phyloP scores from a whole-genome alignment of 345 rosid species.

The Corchorus capsularis region DNA sequence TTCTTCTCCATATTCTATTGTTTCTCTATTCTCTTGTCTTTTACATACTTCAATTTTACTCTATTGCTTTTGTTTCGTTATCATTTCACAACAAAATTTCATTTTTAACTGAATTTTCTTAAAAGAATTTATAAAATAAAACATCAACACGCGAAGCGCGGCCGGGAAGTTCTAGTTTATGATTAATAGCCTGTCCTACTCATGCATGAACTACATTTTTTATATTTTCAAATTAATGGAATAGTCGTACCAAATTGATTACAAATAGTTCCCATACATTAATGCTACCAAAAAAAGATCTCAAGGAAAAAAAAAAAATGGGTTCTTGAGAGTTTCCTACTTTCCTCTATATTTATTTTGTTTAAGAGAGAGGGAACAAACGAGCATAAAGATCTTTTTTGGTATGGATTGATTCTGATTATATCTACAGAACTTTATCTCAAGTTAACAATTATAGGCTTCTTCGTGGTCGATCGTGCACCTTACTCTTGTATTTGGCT shows the following conservation, averaged over 20 bases:
- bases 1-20: too few species aligned
- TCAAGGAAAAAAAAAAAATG: background rate
- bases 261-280: background rate
- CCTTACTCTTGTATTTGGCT: constrained; percentile 8
- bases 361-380: background rate
- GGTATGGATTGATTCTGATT: background rate
- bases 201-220: background rate
- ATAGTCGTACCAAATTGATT: background rate
- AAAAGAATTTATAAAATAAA: too few species aligned
- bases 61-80: too few species aligned
- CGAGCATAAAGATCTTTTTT: background rate
- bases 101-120: too few species aligned
- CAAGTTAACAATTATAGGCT: background rate
- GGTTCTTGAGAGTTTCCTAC: background rate
- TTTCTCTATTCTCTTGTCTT: too few species aligned
- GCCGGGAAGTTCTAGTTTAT: too few species aligned
- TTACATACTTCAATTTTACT: too few species aligned
- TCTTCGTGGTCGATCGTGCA: background rate
- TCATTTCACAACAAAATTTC: too few species aligned
- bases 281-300: background rate
- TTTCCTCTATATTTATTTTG: background rate
- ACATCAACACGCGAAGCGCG: too few species aligned
- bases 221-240: background rate
- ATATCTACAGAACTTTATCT: too few species aligned
- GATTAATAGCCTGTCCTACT: background rate